These are phyloP conservation scores for Phytophthora fragariaefolia DNA, from an alignment of 352 stramenopile genomes.

Conservation along the genomic window DNA sequence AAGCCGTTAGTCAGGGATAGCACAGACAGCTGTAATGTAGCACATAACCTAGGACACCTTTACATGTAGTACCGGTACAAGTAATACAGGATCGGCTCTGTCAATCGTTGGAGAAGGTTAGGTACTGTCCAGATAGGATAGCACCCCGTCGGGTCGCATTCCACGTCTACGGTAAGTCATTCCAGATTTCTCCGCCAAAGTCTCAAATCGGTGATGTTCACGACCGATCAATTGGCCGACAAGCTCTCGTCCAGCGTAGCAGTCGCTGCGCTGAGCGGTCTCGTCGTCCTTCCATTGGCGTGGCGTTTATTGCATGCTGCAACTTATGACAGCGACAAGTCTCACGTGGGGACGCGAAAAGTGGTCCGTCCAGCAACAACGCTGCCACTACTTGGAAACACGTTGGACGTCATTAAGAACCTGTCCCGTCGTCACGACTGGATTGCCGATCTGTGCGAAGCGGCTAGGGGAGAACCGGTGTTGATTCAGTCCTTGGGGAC, in stretches of 20 bases:
- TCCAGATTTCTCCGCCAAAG: conserved; percentile 6
- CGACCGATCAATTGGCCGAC: conserved; percentile 25
- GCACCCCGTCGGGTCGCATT: background rate
- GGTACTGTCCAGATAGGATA: conserved; percentile 8
- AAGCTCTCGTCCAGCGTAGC: conserved; percentile 26
- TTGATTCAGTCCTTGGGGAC: conserved; percentile 41
- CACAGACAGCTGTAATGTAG: too few species aligned
- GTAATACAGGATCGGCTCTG: conserved; percentile 18
- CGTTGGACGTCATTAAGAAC: conserved; percentile 43
- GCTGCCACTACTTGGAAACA: conserved; percentile 45
- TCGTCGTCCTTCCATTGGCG: conserved; percentile 24
- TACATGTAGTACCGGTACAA: background rate
- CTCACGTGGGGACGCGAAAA: background rate
- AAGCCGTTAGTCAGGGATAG: too few species aligned
- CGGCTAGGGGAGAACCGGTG: conserved; percentile 43
- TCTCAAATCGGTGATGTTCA: conserved; percentile 29
- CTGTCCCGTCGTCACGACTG: conserved; percentile 47
- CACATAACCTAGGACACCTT: too few species aligned
- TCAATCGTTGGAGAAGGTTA: conserved; percentile 5
- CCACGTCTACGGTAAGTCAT: conserved; percentile 1
- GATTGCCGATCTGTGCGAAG: conserved; percentile 37
- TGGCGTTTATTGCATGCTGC: conserved; percentile 21
- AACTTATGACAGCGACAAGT: conserved; percentile 8
- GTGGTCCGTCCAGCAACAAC: conserved; percentile 24
- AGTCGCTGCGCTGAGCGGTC: conserved; percentile 19